Evolutionary conservation across 2,329 filamentous ascomycete genomes (phyloP), one percentile per base, ranked within the genome.

Genomic region (Fusarium austroafricanum): DNA sequence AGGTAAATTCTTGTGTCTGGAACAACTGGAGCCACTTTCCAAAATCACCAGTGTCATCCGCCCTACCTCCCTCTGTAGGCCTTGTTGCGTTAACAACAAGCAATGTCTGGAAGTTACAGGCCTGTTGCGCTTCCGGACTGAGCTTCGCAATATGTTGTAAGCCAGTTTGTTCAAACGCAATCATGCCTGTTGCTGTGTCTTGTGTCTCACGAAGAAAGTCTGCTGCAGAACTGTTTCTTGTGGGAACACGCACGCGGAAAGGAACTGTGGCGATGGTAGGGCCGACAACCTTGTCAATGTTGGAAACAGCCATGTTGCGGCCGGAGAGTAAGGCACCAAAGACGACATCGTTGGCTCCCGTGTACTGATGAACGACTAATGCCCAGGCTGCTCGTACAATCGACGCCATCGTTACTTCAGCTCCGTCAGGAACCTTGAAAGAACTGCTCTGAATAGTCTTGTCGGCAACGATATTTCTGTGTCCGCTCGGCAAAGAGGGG

Each of bases 131-230:
- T 28, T 9, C 62, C 55, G 2, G 54, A 3, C 14, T 46, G 46
- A 7, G 62, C 9, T 21, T 61, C 61, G 45, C 56, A 31, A 75
- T 76, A 3, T 64, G 54, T 0, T 61, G 61, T 5, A 72, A 35
- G 2, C 71, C 71, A 3, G 49, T 62, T n/a, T 71, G 67, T 33
- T 71, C 68, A 29, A 56, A 65, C 1, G 61, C 8, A 9, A 68
- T 63, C 64, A 71, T 71, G 3, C 59, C 55, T 3, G 54, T 50
- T 3, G 61, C 56, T 14, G 60, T 38, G 7, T 56, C 35, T 14
- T 75, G 73, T 1, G 73, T 29, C 2, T 72, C 69, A 15, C 81
- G 72, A 10, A 88, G 74, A 55, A 82, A 84, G 10, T 15, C 17
- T 11, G 23, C 14, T 4, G 33, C n/a, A 9, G 33, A n/a, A n/a